phyloP scores from a whole-genome alignment of 1,139 yeast genomes.

The Kodamaea ohmeri region DNA sequence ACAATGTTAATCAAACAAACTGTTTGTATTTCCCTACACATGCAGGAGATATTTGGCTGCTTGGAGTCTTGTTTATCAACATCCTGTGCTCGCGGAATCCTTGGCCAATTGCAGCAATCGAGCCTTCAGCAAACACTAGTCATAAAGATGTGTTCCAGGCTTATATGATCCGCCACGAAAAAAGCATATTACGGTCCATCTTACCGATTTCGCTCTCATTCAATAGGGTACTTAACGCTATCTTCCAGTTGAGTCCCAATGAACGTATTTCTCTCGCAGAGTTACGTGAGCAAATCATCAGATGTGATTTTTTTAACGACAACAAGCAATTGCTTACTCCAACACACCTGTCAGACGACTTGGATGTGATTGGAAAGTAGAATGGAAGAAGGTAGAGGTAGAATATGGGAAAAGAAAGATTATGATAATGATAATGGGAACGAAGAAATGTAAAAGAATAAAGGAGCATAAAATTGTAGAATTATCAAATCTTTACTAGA shows the following conservation, averaged over 20 bases:
- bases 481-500: too few species aligned
- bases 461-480: too few species aligned
- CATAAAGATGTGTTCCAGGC: constrained; percentile 54
- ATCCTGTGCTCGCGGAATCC: constrained; percentile 85
- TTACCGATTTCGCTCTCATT: constrained; percentile 66
- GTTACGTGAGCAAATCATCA: constrained; percentile 41
- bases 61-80: constrained; percentile 78
- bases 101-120: constrained; percentile 77
- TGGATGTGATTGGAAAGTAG: not conserved
- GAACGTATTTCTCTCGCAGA: constrained; percentile 54
- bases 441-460: not conserved
- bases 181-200: constrained; percentile 38
- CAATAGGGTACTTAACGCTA: constrained; percentile 49
- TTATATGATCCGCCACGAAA: constrained; percentile 31
- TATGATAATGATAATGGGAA: not conserved
- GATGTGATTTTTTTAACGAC: constrained; percentile 41
- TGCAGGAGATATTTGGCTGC: constrained; percentile 86
- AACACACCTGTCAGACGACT: constrained; percentile 5
- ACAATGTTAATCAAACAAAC: constrained; percentile 21
- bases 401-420: not conserved
- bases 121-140: constrained; percentile 42
- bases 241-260: constrained; percentile 63
- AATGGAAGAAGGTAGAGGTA: not conserved
- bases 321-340: constrained; percentile 8
- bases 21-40: constrained; percentile 56